These are phyloP conservation scores for Mucor mucedo DNA, from an alignment of 371 early-diverging fungal species.

Conservation along the genomic window DNA sequence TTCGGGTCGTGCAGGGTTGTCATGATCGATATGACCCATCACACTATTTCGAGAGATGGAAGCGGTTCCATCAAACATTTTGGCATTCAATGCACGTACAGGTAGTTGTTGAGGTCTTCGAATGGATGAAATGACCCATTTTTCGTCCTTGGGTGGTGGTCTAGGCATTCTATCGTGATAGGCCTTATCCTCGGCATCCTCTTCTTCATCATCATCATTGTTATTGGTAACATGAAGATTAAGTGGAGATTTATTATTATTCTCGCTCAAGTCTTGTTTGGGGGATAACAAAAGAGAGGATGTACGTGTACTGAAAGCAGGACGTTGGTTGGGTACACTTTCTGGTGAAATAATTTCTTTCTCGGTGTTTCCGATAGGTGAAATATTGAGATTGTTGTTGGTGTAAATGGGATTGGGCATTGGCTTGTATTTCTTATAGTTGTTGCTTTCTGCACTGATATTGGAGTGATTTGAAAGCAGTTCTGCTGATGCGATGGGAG, in stretches of 20 bases:
- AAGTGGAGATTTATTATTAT: not conserved
- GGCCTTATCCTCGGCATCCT: slow-evolving; percentile 23
- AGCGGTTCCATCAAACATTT: slow-evolving; percentile 27
- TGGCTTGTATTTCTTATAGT: slow-evolving; percentile 18
- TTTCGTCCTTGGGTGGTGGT: slow-evolving; percentile 49
- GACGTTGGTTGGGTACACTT: slow-evolving; percentile 1
- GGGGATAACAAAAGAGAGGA: slow-evolving; percentile 8
- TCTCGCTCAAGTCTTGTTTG: not conserved
- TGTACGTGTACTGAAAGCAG: slow-evolving; percentile 1
- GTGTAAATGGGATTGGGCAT: slow-evolving; percentile 24
- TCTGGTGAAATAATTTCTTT: slow-evolving; percentile 4
- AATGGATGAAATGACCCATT: slow-evolving; percentile 57
- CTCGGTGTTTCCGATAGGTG: not conserved
- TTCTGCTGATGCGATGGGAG: not conserved
- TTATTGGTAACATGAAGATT: not conserved
- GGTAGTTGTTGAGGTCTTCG: slow-evolving; percentile 54
- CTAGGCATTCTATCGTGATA: slow-evolving; percentile 24
- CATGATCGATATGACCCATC: not conserved
- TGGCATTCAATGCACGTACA: slow-evolving; percentile 39
- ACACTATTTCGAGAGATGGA: slow-evolving; percentile 8
- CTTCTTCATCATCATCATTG: slow-evolving; percentile 10
- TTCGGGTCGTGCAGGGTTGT: not conserved
- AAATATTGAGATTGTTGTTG: not conserved
- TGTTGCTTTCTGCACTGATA: not conserved
- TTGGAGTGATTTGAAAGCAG: not conserved